Evolutionary conservation across 1,284 basidiomycete genomes (phyloP).

Genomic region (Puccinia novopanici): DNA sequence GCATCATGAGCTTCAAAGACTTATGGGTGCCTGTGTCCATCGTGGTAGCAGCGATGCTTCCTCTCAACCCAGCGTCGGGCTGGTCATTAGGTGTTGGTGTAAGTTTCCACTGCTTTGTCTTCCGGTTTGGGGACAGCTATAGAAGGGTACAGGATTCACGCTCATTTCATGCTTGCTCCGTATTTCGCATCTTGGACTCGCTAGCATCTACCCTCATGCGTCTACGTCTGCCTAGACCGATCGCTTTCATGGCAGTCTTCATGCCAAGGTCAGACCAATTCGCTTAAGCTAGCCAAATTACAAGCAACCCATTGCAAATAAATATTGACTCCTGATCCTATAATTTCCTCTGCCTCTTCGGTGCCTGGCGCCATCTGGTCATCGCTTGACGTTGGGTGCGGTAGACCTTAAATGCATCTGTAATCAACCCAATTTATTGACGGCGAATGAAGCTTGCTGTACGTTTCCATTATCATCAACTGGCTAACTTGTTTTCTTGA

Average conservation of each 20-base stretch:
- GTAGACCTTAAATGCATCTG: slow-evolving; percentile 14
- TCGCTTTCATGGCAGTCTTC: slow-evolving; percentile 5
- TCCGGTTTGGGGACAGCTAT: not conserved
- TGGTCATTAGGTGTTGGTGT: slow-evolving; percentile 3
- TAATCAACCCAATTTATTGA: not conserved
- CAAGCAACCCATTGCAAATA: not conserved
- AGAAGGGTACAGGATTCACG: no score
- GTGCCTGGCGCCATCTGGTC: not conserved
- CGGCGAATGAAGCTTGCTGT: not conserved
- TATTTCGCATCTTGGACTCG: not conserved
- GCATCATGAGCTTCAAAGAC: not conserved
- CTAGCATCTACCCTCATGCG: slow-evolving; percentile 14
- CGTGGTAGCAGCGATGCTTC: not conserved
- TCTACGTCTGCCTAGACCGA: slow-evolving; percentile 2
- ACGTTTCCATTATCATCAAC: not conserved
- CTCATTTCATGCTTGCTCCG: not conserved
- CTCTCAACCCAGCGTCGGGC: not conserved
- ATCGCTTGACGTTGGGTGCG: not conserved
- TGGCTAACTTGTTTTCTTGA: not conserved
- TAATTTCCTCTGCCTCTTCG: not conserved
- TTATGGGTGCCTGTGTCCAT: not conserved
- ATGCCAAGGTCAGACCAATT: slow-evolving; percentile 4
- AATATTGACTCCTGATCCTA: not conserved
- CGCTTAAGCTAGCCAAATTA: not conserved
- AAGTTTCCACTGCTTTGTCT: not conserved